Conservation (phyloP, 306 rosid genomes). For the Fragaria nilgerrensis region DNA sequence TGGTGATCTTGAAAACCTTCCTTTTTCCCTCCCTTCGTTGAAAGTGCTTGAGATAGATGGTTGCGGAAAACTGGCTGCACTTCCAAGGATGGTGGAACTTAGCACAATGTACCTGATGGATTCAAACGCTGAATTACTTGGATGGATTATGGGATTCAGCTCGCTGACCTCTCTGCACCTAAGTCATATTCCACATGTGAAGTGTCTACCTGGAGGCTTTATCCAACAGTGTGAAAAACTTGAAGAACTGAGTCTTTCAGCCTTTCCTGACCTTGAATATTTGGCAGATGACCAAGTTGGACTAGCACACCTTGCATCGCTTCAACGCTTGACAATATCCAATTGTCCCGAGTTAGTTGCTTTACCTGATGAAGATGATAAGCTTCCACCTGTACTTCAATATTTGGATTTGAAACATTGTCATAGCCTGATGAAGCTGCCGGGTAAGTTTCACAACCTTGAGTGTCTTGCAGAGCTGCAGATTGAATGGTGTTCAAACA, state of each 20-base stretch:
- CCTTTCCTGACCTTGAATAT: background rate
- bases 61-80: constrained; percentile 8
- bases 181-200: background rate
- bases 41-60: background rate
- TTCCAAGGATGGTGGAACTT: constrained; percentile 9
- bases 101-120: background rate
- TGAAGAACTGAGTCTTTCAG: constrained; percentile 1
- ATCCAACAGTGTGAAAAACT: background rate
- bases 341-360: constrained; percentile 5
- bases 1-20: constrained; percentile 7
- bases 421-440: constrained; percentile 5
- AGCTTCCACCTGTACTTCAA: background rate
- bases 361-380: background rate
- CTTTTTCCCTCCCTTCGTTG: background rate
- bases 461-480: constrained; percentile 11
- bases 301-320: constrained; percentile 10
- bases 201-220: constrained; percentile 6
- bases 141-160: constrained; percentile 1
- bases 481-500: constrained; percentile 7
- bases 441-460: background rate
- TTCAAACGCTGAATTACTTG: constrained; percentile 11
- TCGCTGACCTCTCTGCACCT: background rate
- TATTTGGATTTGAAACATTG: constrained; percentile 12
- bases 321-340: constrained; percentile 18
- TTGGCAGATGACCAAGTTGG: background rate